A percentile compares a stretch with the other conserved stretches of the same genome.
These are phyloP conservation scores for Millerago galiae DNA, from an alignment of 805 yeast species.

Conservation along the genomic window DNA sequence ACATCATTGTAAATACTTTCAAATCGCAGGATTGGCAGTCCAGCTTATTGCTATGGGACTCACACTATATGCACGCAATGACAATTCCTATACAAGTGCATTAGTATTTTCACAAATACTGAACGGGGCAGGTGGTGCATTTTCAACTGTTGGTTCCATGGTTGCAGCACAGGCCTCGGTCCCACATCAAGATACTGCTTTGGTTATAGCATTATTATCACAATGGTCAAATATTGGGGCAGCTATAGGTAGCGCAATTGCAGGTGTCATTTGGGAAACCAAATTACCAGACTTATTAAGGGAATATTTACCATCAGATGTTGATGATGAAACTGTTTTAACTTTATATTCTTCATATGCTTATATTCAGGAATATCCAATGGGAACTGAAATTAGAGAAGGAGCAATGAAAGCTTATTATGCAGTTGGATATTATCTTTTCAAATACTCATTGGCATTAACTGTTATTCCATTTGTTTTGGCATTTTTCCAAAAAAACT, in stretches of 20 bases:
- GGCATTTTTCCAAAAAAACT: conserved; percentile 29
- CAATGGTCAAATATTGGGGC: conserved; percentile 30
- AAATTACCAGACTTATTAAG: conserved; percentile 28
- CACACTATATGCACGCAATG: conserved; percentile 19
- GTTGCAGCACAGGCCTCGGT: conserved; percentile 34
- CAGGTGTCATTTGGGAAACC: conserved; percentile 31
- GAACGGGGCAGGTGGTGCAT: conserved; percentile 34
- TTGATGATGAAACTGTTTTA: conserved; percentile 18
- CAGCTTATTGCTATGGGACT: conserved; percentile 28
- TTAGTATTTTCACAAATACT: conserved; percentile 27
- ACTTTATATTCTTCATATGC: conserved; percentile 22
- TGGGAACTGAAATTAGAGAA: conserved; percentile 17
- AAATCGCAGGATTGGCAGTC: conserved; percentile 26
- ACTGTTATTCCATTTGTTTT: conserved; percentile 26
- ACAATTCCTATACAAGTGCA: conserved; percentile 7
- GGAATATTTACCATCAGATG: conserved; percentile 23
- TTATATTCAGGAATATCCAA: conserved; percentile 21
- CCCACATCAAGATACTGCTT: conserved; percentile 33
- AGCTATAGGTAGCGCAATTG: conserved; percentile 32
- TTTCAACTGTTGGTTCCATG: conserved; percentile 27
- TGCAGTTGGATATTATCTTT: conserved; percentile 24
- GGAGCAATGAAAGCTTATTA: conserved; percentile 30
- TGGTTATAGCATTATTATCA: conserved; percentile 29
- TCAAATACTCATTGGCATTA: conserved; percentile 26
- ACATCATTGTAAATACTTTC: conserved; percentile 29